Evolutionary conservation across 495 filamentous ascomycete species (phyloP).

Genomic region (Hypoxylon cercidicola): DNA sequence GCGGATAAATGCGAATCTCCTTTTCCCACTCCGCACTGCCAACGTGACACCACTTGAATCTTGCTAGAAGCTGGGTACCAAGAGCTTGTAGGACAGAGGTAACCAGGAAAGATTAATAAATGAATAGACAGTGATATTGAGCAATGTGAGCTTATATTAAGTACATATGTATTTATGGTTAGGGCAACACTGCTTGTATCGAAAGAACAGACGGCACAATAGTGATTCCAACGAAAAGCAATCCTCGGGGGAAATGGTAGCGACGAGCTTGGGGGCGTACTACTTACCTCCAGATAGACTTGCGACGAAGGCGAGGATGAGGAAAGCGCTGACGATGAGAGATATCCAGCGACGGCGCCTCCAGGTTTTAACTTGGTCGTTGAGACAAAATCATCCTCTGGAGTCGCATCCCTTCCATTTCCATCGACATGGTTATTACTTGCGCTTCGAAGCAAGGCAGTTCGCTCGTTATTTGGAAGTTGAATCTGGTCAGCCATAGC

Average conservation of each 20-base stretch:
- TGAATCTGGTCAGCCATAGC: slow-evolving; percentile 26
- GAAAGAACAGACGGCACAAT: neutral
- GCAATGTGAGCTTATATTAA: neutral
- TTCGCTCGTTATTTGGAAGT: slow-evolving; percentile 22
- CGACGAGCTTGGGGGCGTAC: neutral
- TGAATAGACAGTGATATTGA: neutral
- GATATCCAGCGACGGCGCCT: slow-evolving; percentile 48
- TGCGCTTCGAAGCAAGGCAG: slow-evolving; percentile 32
- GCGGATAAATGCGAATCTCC: slow-evolving; percentile 34
- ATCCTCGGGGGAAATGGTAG: neutral
- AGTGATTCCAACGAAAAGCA: slow-evolving; percentile 1
- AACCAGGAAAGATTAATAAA: neutral
- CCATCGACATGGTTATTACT: slow-evolving; percentile 17
- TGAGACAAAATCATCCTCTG: slow-evolving; percentile 22
- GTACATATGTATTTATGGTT: neutral
- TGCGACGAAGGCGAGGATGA: slow-evolving; percentile 43
- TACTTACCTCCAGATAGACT: slow-evolving; percentile 45
- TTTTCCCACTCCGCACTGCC: slow-evolving; percentile 15
- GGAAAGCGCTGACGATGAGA: slow-evolving; percentile 40
- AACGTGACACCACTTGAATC: slow-evolving; percentile 5
- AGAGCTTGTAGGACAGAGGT: neutral
- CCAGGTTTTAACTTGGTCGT: slow-evolving; percentile 33
- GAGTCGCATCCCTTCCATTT: slow-evolving; percentile 7
- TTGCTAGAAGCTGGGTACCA: neutral
- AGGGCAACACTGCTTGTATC: neutral